A percentile compares a stretch with the other conserved stretches of the same genome.
Conservation (phyloP, 139 green algal genomes). For the Chlorella vulgaris region DNA sequence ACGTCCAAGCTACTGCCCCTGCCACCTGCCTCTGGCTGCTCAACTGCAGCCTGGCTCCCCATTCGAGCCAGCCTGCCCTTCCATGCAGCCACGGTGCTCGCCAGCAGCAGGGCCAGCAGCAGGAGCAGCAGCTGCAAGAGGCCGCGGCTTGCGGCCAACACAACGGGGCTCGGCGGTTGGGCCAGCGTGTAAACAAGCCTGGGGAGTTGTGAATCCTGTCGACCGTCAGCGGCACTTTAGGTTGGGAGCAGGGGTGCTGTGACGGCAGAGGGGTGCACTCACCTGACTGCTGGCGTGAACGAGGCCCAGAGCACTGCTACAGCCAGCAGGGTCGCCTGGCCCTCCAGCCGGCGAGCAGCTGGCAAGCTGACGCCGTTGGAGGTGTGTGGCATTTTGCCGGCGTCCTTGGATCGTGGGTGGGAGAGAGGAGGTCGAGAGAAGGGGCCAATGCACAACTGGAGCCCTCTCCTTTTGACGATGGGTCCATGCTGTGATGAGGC, state of each 20-base stretch:
- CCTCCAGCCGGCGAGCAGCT: neutral
- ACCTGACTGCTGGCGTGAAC: slow-evolving; percentile 20
- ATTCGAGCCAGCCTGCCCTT: neutral
- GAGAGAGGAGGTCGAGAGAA: too few relatives aligned
- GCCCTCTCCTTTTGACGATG: too few relatives aligned
- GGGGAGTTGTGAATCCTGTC: too few relatives aligned
- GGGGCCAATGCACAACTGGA: too few relatives aligned
- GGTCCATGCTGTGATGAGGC: too few relatives aligned
- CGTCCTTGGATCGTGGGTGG: too few relatives aligned
- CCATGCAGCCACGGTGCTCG: neutral
- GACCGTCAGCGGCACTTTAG: too few relatives aligned
- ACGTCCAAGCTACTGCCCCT: too few relatives aligned
- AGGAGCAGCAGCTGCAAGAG: slow-evolving; percentile 11
- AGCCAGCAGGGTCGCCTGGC: neutral
- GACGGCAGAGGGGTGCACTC: neutral
- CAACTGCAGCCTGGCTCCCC: too few relatives aligned
- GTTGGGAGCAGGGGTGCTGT: too few relatives aligned
- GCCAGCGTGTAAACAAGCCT: slow-evolving; percentile 7
- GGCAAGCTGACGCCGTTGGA: neutral
- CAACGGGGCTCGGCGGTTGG: slow-evolving; percentile 5
- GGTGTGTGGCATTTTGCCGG: too few relatives aligned
- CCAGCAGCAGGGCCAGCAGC: neutral
- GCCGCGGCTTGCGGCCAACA: slow-evolving; percentile 25
- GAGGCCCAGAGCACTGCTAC: slow-evolving; percentile 23
- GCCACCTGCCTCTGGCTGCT: too few relatives aligned